A percentile compares a stretch with the other conserved stretches of the same genome.
These are phyloP conservation scores for Stagonosporopsis vannaccii DNA, from an alignment of 2,329 filamentous ascomycete genomes.

Conservation along the genomic window DNA sequence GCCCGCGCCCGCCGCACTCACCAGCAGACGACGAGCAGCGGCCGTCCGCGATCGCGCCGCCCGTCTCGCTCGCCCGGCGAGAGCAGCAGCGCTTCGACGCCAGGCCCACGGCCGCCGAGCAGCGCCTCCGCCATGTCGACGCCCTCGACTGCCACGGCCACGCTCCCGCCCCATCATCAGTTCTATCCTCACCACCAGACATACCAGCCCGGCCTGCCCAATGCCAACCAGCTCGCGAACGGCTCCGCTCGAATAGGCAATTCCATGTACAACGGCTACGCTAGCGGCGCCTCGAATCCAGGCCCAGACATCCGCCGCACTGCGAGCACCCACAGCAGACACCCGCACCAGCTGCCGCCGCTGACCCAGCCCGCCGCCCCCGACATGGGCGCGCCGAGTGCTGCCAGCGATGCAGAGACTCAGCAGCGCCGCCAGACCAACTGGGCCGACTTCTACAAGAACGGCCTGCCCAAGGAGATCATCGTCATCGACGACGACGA, in stretches of 20 bases:
- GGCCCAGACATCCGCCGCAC: slow-evolving; percentile 47
- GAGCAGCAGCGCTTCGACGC: slow-evolving; percentile 39
- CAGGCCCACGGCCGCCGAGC: slow-evolving; percentile 32
- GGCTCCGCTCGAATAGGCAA: slow-evolving; percentile 43
- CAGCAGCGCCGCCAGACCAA: slow-evolving; percentile 43
- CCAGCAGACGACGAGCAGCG: neutral
- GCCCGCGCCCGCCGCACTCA: neutral
- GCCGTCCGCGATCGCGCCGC: slow-evolving; percentile 7
- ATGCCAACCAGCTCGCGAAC: slow-evolving; percentile 44
- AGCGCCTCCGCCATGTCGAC: slow-evolving; percentile 50
- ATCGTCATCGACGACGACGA: slow-evolving; percentile 62
- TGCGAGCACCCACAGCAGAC: slow-evolving; percentile 35
- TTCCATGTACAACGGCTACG: slow-evolving; percentile 51
- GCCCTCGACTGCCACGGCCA: slow-evolving; percentile 54
- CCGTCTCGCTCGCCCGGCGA: slow-evolving; percentile 26
- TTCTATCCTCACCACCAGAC: slow-evolving; percentile 51
- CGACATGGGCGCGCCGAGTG: slow-evolving; percentile 34
- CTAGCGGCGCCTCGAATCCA: slow-evolving; percentile 42
- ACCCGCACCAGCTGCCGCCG: slow-evolving; percentile 44
- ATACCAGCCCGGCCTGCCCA: slow-evolving; percentile 36
- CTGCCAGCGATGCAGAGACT: slow-evolving; percentile 18
- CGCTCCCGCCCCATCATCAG: slow-evolving; percentile 50
- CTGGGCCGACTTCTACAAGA: slow-evolving; percentile 55
- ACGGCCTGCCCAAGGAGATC: slow-evolving; percentile 57
- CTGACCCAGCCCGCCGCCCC: slow-evolving; percentile 29